Percentiles rank a stretch among this genome's conserved stretches.
These are phyloP conservation scores for Chernovozyma aurita DNA, from an alignment of 1,139 yeast species.

Conservation along the genomic window DNA sequence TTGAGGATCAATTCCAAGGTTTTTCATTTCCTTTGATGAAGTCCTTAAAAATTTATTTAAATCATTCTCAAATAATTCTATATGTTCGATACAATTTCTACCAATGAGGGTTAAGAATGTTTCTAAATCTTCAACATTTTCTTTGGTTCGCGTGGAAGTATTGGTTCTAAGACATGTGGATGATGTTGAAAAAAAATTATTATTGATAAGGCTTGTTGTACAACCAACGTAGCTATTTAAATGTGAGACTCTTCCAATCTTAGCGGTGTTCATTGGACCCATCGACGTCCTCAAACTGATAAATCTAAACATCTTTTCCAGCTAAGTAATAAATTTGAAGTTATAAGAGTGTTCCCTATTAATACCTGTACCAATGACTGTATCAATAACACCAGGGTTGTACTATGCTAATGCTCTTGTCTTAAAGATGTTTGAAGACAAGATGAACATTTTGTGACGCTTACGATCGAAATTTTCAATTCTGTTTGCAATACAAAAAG, in stretches of 20 bases:
- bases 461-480: no score
- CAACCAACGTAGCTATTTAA: background rate
- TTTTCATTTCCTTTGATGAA: slow-evolving; percentile 57
- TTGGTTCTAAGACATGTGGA: slow-evolving; percentile 24
- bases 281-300: slow-evolving; percentile 4
- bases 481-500: no score
- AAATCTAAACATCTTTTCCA: slow-evolving; percentile 1
- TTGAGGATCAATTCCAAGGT: slow-evolving; percentile 73
- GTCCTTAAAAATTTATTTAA: slow-evolving; percentile 66
- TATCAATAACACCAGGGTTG: no score
- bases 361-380: no score
- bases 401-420: no score
- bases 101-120: slow-evolving; percentile 75
- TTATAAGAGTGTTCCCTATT: no score
- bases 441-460: no score
- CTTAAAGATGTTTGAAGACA: no score
- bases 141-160: slow-evolving; percentile 41
- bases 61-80: slow-evolving; percentile 64
- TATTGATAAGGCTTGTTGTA: background rate
- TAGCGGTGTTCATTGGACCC: no score
- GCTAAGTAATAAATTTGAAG: no score
- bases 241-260: no score
- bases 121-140: slow-evolving; percentile 66
- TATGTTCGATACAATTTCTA: slow-evolving; percentile 62
- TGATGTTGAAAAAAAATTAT: slow-evolving; percentile 14